Base-by-base conservation (phyloP, 2,329 filamentous ascomycete species). In the Trichoderma hamatum region DNA sequence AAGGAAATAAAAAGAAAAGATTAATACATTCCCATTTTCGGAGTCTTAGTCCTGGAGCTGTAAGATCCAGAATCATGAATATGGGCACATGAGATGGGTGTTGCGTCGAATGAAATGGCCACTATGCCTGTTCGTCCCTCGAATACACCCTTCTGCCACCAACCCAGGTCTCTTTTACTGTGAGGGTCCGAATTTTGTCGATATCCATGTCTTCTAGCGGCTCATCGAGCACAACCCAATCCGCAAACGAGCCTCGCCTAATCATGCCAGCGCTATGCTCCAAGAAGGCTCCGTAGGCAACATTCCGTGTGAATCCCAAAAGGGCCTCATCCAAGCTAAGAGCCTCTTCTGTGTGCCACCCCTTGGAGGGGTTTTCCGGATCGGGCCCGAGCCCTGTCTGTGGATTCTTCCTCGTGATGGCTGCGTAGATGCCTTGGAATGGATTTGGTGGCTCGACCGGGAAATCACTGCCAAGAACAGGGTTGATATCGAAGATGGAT, bases 371-470 rank as follows among this genome's bases (percentile, higher is more conserved):
- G n/a, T 83, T 84, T 39, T 82, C 78, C 7, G 82, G 77, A 21
- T 85, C 84, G 1, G 78, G 80, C 1, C 85, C 86, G 1, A 78
- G 80, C 0, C 85, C 86, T 0, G 88, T 88, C 56, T 82, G 82
- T 1, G 90, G 90, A 70, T 81, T 88, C 52, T 84, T 84, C 67
- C 90, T 82, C 14, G 89, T 84, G 2, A 90, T 83, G 3, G 90
- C 90, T 3, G 90, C 89, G 73, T 90, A 92, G 49, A 92, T 87
- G 21, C 90, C 90, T 67, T 89, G 85, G 71, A 91, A 90, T 2
- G 90, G 88, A 73, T 87, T 85, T 0, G 89, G 85, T 2, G 89
- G 90, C 75, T 92, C 90, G 9, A 92, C 90, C 46, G 90, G 90
- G 72, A 92, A 92, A 74, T 92, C 90, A 60, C 88, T 90, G 2